Percentiles rank a stretch among this genome's conserved stretches.
Conservation (phyloP, 2,329 filamentous ascomycete genomes). For the Epichloe elymi region DNA sequence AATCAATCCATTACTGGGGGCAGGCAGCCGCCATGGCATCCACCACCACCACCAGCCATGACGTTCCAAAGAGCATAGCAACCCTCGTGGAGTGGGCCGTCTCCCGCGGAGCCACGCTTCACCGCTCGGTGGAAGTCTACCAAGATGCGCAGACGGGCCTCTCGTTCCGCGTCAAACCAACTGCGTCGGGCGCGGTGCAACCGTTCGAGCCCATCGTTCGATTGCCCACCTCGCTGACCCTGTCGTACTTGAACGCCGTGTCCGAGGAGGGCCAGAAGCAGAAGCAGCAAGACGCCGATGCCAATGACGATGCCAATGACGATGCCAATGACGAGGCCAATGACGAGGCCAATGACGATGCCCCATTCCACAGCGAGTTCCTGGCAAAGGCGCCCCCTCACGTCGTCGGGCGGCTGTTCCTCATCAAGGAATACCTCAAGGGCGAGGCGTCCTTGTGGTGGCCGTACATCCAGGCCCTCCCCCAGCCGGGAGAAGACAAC, state of each 20-base stretch:
- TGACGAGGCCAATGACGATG: background rate
- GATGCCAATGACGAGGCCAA: background rate
- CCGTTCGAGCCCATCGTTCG: conserved; percentile 33
- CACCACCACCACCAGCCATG: background rate
- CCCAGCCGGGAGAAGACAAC: conserved; percentile 39
- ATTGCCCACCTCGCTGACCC: conserved; percentile 37
- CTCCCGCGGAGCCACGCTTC: conserved; percentile 31
- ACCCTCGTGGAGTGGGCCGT: conserved; percentile 36
- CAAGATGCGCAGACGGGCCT: conserved; percentile 35
- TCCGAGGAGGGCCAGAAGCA: conserved; percentile 8
- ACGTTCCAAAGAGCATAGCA: conserved; percentile 10
- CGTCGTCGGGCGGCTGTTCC: conserved; percentile 52
- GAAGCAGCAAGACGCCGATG: background rate
- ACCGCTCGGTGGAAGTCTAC: conserved; percentile 40
- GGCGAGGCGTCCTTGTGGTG: conserved; percentile 50
- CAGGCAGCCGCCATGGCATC: background rate
- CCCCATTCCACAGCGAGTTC: conserved; percentile 34
- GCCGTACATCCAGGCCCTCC: conserved; percentile 56
- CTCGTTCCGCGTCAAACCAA: conserved; percentile 37
- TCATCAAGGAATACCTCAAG: conserved; percentile 53
- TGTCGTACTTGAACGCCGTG: conserved; percentile 47
- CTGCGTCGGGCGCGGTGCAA: conserved; percentile 14
- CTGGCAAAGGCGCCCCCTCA: conserved; percentile 38
- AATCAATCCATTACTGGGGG: no score
- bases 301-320: background rate